Evolutionary conservation across 1,139 yeast genomes (phyloP).

Genomic region (Saccharomyces hybrid): DNA sequence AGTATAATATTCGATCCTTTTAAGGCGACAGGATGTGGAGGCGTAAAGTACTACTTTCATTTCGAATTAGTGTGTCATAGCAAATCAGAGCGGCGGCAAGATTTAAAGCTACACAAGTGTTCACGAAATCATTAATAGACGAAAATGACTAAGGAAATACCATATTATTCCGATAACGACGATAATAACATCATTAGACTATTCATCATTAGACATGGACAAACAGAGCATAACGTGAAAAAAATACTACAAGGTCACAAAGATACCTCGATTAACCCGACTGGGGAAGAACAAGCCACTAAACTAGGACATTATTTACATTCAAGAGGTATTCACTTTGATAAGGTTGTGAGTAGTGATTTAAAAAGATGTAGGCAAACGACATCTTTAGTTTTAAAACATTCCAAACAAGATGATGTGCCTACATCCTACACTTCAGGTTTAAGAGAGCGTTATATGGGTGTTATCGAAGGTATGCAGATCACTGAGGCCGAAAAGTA

Average conservation of each 20-base stretch:
- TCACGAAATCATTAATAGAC: neutral
- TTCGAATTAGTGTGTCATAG: neutral
- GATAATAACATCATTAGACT: constrained; percentile 42
- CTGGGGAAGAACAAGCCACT: constrained; percentile 51
- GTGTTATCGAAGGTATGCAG: constrained; percentile 68
- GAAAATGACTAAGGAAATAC: constrained; percentile 16
- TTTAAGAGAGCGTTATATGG: constrained; percentile 76
- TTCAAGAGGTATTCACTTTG: constrained; percentile 33
- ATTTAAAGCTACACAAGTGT: neutral
- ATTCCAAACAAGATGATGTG: constrained; percentile 10
- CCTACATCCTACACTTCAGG: constrained; percentile 29
- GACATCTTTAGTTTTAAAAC: constrained; percentile 34
- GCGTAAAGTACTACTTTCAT: neutral
- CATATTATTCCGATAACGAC: constrained; percentile 20
- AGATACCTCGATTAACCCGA: constrained; percentile 50
- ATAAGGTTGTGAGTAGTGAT: constrained; percentile 52
- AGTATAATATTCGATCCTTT: neutral
- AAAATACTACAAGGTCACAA: constrained; percentile 70
- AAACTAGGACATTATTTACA: constrained; percentile 37
- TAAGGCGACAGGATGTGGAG: neutral
- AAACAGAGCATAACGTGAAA: constrained; percentile 59
- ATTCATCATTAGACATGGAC: constrained; percentile 71
- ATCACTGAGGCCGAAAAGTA: constrained; percentile 55
- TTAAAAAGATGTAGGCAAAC: constrained; percentile 55
- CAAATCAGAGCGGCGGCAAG: neutral